Evolutionary conservation across 768 basidiomycete genomes (phyloP), one percentile per base, ranked within the genome.

Genomic region (Serendipita sp.): DNA sequence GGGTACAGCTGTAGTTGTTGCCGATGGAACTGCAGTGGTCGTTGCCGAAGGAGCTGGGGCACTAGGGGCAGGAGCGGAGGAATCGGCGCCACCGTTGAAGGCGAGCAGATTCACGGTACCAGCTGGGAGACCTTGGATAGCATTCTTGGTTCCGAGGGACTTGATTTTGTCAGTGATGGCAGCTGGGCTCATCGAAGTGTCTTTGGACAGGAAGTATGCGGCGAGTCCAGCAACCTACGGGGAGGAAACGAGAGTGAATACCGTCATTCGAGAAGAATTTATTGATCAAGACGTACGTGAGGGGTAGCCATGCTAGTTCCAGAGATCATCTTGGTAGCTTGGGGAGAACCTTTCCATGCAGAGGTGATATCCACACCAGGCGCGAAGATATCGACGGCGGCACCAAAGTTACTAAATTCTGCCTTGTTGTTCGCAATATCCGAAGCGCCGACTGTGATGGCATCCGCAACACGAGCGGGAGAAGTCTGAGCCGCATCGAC

Each of bases 201-300:
- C 68, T 8, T 70, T 65, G 48, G 68, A 65, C 51, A 77, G 72
- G 54, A 76, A 66, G 63, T 75, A 76, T 35, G 77, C 77, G 28
- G 78, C 71, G 62, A 78, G 70, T 38, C 78, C 78, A n/a, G 77
- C 71, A 35, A 79, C 41, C 41, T 41, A 41, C 41, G 13, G 41
- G 5, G 5, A 41, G 13, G 13, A 41, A 41, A 41, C 5, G 13
- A 13, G 13, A 7, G 7, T 41, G 0, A 41, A 13, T 41, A 41
- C 13, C 7, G 0, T 41, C 13, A 41, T 41, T 41, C 7, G 13
- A 5, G 13, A 13, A 41, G 13, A 41, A 13, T 0, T 0, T 13
- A 7, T 13, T 5, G 13, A 41, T 41, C 41, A 41, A 41, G 41
- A 41, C 41, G 13, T 41, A 41, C 69, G 65, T 79, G 76, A 28